Base-by-base conservation (phyloP, 1,284 basidiomycete genomes). In the Marasmius sp. region DNA sequence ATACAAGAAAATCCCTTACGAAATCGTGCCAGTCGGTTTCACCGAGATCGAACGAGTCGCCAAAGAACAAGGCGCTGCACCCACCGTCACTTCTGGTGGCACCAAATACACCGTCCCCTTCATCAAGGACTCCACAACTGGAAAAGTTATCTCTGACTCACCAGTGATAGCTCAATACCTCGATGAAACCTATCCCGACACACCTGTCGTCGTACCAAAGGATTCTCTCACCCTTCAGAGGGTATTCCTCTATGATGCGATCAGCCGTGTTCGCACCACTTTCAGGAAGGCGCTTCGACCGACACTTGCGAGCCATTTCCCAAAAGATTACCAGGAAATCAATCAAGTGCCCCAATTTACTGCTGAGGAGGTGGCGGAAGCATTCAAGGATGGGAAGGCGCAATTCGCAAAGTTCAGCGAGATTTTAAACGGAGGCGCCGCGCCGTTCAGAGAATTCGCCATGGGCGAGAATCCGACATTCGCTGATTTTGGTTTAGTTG, bases 111-210 rank as follows among this genome's bases (percentile, higher is more conserved):
- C 53, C 12, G 61, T 70, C 48, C 71, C 72, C 43, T 59, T 68
- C 57, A 70, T 70, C 57, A 60, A 68, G 56, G 72, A 73, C 52
- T 68, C 68, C 10, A 61, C 60, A 7, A 80, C 77, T 2, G 73
- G 74, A 4, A 64, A 63, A 0, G 66, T 69, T 52, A 60, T 83
- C 38, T 68, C 76, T 11, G 80, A 84, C 58, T 81, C 81, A 0
- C 36, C 68, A 18, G 59, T 53, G n/a, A 84, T 84, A 59, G 79
- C 78, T 2, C 67, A 75, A 43, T 83, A 82, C 58, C 75, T 83
- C 60, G 82, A 83, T 61, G 64, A 68, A 47, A 74, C 74, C 11
- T 84, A 82, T 67, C 80, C 81, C 1, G 71, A 76, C 47, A 72
- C 75, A 0, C 70, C 68, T 10, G 64, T 0, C 72, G 69, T 3